Base-by-base conservation (phyloP, 441 rosid genomes). In the Adansonia rubrostipa region DNA sequence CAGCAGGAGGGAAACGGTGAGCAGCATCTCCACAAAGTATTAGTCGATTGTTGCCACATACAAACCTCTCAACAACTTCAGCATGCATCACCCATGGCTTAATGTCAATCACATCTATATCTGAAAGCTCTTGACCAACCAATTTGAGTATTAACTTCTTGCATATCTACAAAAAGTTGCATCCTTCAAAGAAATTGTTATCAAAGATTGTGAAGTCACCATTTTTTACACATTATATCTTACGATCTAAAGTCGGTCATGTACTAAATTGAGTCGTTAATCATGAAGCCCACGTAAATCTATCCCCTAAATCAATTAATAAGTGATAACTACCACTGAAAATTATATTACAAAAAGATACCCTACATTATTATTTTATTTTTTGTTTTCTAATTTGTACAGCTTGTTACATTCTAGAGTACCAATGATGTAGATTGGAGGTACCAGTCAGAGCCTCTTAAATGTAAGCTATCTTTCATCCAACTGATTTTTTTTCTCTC, bases 61-160 rank as follows among this genome's bases (percentile, higher is more conserved):
- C 82, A 82, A 87, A 93, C 80, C 85, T 94, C 81, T 94, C 95
- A 48, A 95, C 97, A 72, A 94, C 98, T 91, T 96, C 98, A 82
- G 99, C 98, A 88, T 94, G 92, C 99, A 96, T 96, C 83, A 89
- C 87, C 99, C 99, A 96, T 73, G 98, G 98, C 90, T 94, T 96
- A 81, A 93, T 79, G 76, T 89, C 99, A 65, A 92, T 84, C 79
- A 96, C 94, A 79, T 88, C 66, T 79, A 93, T 69, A 83, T 93
- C 98, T 80, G 87, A 81, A 83, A 96, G 94, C 90, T 91, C 96
- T 85, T 71, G 88, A 81, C 98, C 98, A 76, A 89, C 94, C 92
- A 96, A 82, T 79, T 88, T 87, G 89, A 86, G 85, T 80, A 94
- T 92, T 81, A 94, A 79, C 86, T 87, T 83, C 90, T 86, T 86